A percentile compares a stretch with the other conserved stretches of the same genome.
phyloP scores from a whole-genome alignment of 345 rosid species.

The Lumnitzera littorea region DNA sequence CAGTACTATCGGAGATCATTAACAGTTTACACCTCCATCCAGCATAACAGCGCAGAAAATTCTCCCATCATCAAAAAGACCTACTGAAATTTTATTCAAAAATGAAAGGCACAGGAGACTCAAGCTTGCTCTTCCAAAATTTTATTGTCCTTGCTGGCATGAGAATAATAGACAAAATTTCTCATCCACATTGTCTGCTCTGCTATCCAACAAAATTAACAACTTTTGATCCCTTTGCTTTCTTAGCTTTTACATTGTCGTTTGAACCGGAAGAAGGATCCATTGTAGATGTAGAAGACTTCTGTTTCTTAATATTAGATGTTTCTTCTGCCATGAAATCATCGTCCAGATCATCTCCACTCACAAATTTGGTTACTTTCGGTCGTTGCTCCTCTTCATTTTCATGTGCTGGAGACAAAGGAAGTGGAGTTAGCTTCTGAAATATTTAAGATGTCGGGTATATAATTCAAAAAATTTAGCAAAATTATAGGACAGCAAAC shows the following conservation, averaged over 20 bases:
- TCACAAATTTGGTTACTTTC: conserved; percentile 50
- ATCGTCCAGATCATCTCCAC: conserved; percentile 92
- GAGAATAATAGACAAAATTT: not conserved
- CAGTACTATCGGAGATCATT: too few species aligned
- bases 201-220: conserved; percentile 53
- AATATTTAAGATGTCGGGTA: not conserved
- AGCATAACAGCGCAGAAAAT: too few species aligned
- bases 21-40: too few species aligned
- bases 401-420: conserved; percentile 27
- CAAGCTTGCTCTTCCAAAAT: not conserved
- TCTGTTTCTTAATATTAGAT: conserved; percentile 21
- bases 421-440: conserved; percentile 5
- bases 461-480: not conserved
- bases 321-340: conserved; percentile 48
- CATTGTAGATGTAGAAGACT: conserved; percentile 11
- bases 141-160: not conserved
- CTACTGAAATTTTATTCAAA: too few species aligned
- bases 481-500: too few species aligned
- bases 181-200: not conserved
- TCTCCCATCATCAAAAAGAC: too few species aligned
- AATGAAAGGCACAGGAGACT: not conserved
- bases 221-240: conserved; percentile 60
- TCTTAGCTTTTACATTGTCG: conserved; percentile 29
- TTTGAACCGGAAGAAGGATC: conserved; percentile 21
- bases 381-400: conserved; percentile 33